These are phyloP conservation scores for Saccharum hybrid DNA, from an alignment of 202 grass and related monocot genomes.

Conservation along the genomic window DNA sequence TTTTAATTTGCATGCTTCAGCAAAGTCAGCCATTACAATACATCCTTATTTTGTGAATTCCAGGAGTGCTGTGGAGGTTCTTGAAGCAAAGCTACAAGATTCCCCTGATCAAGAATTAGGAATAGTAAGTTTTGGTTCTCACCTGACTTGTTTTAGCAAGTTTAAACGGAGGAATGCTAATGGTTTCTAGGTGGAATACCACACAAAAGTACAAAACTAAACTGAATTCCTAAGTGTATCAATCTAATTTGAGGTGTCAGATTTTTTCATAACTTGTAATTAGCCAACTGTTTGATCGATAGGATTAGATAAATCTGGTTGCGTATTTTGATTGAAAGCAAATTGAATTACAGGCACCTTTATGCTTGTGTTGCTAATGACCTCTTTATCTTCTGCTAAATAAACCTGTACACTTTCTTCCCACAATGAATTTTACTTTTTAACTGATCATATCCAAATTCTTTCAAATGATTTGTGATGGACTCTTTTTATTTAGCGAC, in stretches of 20 bases:
- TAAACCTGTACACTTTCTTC: slow-evolving; percentile 16
- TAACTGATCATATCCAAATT: not conserved
- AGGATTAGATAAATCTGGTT: not conserved
- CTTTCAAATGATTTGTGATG: not conserved
- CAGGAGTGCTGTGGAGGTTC: slow-evolving; percentile 90
- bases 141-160: not conserved
- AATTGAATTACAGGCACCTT: not conserved
- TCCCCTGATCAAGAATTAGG: slow-evolving; percentile 51
- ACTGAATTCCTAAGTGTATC: not conserved
- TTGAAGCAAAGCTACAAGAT: slow-evolving; percentile 71
- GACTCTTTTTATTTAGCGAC: not conserved
- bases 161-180: not conserved
- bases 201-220: not conserved
- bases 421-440: slow-evolving; percentile 15
- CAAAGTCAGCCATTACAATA: not conserved
- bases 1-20: not conserved
- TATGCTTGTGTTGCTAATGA: not conserved
- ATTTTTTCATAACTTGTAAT: not conserved
- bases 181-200: not conserved
- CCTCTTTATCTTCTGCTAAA: slow-evolving; percentile 12
- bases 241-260: not conserved
- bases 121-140: slow-evolving; percentile 57
- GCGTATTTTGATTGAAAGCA: not conserved
- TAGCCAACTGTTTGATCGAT: slow-evolving; percentile 9
- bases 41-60: slow-evolving; percentile 44